Evolutionary conservation across 2,329 filamentous ascomycete species (phyloP), one percentile per base, ranked within the genome.

Genomic region (Arthrobotrys musiformis): DNA sequence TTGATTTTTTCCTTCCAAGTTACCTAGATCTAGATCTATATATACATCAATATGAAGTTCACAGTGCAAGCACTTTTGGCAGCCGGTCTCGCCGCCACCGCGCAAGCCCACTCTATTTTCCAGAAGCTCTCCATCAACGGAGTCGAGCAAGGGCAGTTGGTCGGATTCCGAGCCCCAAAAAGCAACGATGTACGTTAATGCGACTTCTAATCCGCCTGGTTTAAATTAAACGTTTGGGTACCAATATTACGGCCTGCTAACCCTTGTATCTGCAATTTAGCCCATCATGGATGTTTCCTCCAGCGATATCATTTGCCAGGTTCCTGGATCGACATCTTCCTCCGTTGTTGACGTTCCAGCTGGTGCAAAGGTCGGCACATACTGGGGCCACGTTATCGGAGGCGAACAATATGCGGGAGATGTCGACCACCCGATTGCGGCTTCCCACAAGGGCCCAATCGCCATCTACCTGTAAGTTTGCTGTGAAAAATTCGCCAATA

Each of bases 311-410:
- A 84, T 86, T 48, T 88, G 86, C 82, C 70, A 83, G 81, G 79
- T 80, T 79, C 72, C 81, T 81, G 52, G 84, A 84, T 48, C 82
- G 74, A 69, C 44, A 22, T 69, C 63, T 6, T 48, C 56, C 63
- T 84, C 82, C 9, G 83, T 89, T 62, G 85, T 88, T 78, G 82
- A 84, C 46, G 85, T 88, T 61, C 84, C 85, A 15, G 83, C 85
- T 1, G 87, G 87, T 11, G 87, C 88, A 80, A 83, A 85, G 79
- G 82, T 88, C 52, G 87, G 87, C 6, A 84, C 86, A 1, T 85
- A 83, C 81, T 88, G 85, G 84, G 86, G 86, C 46, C 87, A 88
- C 79, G 83, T 88, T 61, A 85, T 88, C 68, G 87, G 87, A 64
- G 87, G 87, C 56, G 83, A 85, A 6, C 86, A 88, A 81, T 85